Evolutionary conservation across 2,329 filamentous ascomycete genomes (phyloP).

Genomic region (Claviceps sp.): DNA sequence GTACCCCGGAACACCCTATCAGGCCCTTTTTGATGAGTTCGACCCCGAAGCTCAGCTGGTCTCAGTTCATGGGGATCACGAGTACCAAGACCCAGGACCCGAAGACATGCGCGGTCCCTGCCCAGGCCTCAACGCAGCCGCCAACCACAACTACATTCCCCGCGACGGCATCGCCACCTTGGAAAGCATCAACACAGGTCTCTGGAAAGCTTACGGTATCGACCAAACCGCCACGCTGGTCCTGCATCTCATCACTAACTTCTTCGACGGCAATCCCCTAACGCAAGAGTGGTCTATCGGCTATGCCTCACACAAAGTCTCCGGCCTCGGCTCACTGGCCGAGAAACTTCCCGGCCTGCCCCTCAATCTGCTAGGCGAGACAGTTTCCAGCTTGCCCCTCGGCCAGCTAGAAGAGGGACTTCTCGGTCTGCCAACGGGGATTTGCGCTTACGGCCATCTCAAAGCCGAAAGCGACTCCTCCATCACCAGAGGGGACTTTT

Average conservation of each 20-base stretch:
- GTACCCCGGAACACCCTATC: constrained; percentile 1
- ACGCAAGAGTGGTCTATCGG: constrained; percentile 5
- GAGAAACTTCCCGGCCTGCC: neutral
- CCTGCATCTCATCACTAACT: constrained; percentile 1
- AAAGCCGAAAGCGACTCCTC: constrained; percentile 12
- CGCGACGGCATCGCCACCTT: constrained; percentile 14
- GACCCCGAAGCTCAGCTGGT: neutral
- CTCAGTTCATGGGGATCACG: neutral
- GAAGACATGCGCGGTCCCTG: constrained; percentile 9
- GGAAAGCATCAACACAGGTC: constrained; percentile 2
- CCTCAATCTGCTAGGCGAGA: too few species aligned
- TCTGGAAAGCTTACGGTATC: constrained; percentile 1
- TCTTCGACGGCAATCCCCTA: constrained; percentile 6
- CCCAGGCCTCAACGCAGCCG: constrained; percentile 20
- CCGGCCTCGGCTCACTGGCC: neutral
- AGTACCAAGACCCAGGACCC: neutral
- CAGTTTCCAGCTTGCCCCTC: neutral
- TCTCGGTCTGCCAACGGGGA: constrained; percentile 3
- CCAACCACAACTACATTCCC: constrained; percentile 21
- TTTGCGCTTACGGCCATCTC: constrained; percentile 4
- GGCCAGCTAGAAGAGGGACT: constrained; percentile 1
- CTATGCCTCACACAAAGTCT: constrained; percentile 5
- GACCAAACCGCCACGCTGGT: constrained; percentile 4
- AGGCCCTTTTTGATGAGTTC: neutral
- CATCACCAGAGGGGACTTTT: constrained; percentile 2